Conservation (phyloP, 1,284 basidiomycete species). For the Ganoderma boninense region DNA sequence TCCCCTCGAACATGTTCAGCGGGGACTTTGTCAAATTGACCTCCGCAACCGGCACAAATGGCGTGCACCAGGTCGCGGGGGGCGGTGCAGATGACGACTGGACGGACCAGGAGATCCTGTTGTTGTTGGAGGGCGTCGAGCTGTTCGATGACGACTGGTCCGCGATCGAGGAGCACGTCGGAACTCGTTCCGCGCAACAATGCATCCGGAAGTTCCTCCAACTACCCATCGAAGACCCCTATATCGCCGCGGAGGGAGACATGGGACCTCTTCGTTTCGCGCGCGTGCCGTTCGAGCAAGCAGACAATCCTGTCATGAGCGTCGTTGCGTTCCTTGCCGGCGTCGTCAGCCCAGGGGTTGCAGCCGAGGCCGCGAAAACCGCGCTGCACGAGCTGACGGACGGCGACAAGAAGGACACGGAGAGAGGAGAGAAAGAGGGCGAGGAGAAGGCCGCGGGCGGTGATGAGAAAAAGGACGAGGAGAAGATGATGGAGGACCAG, state of each 20-base stretch:
- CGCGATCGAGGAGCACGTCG: conserved; percentile 91
- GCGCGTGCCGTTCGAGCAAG: conserved; percentile 89
- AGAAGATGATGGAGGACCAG: conserved; percentile 49
- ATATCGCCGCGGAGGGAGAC: conserved; percentile 76
- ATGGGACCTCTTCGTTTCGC: conserved; percentile 85
- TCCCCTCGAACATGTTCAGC: conserved; percentile 95
- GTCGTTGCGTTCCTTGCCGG: conserved; percentile 97
- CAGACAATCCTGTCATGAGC: conserved; percentile 98
- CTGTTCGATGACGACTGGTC: conserved; percentile 99
- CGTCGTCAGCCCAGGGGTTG: conserved; percentile 91
- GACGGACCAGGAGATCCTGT: conserved; percentile 91
- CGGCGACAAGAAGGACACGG: conserved; percentile 54
- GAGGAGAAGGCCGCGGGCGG: conserved; percentile 38
- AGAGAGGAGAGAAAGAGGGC: conserved; percentile 43
- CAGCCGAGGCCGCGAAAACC: conserved; percentile 92
- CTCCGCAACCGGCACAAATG: conserved; percentile 48
- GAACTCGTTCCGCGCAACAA: conserved; percentile 90
- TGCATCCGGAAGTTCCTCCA: conserved; percentile 97
- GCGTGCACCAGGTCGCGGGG: conserved; percentile 51
- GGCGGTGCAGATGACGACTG: conserved; percentile 74
- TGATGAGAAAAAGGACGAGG: conserved; percentile 37
- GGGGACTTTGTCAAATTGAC: conserved; percentile 97
- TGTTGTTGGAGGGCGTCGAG: conserved; percentile 94
- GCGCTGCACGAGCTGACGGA: conserved; percentile 84
- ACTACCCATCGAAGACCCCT: conserved; percentile 96